Evolutionary conservation across 2,329 filamentous ascomycete genomes (phyloP), one percentile per base, ranked within the genome.

Genomic region (Elsinoe batatas): DNA sequence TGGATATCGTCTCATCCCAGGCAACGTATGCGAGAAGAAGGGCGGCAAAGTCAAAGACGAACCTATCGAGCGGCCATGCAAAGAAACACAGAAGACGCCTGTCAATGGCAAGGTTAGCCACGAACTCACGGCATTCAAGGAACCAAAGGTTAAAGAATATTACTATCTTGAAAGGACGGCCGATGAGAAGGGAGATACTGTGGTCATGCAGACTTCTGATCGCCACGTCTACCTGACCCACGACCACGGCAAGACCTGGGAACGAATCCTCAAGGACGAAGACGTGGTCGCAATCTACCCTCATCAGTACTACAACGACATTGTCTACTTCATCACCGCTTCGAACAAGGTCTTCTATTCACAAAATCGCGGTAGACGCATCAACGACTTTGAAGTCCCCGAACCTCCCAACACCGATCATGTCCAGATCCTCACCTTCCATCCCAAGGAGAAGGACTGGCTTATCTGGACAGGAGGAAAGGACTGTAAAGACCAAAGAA

Each of bases 161-260:
- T 82, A 78, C 64, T 97, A 97, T 65, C 82, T 97, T 11, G 89
- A 96, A 68, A 82, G 87, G 33, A 81, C 82, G 47, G 82, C 83
- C 10, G 77, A 78, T 13, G 86, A 79, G 62, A 72, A 69, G 2
- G 79, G 79, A 7, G 74, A 76, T 12, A 91, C 83, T 0, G 72
- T 86, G 47, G 73, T 86, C 58, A 76, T 84, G 76, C 78, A 75
- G 58, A 84, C 75, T 53, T 71, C 77, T 58, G 69, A 78, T 47
- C 73, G 79, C 11, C 75, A 83, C 50, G 78, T 95, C 15, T 90
- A 79, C 70, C 78, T 94, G 56, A 87, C 88, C 0, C 80, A 83
- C 54, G 83, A 98, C 66, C 91, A 96, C 65, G 93, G 93, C 64
- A 95, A 95, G 72, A 83, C 73, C 1, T 98, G 93, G 91, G 74